A percentile compares a stretch with the other conserved stretches of the same genome.
Evolutionary conservation across 1,284 basidiomycete genomes (phyloP).

Genomic region (Ustilago shanxiensis): DNA sequence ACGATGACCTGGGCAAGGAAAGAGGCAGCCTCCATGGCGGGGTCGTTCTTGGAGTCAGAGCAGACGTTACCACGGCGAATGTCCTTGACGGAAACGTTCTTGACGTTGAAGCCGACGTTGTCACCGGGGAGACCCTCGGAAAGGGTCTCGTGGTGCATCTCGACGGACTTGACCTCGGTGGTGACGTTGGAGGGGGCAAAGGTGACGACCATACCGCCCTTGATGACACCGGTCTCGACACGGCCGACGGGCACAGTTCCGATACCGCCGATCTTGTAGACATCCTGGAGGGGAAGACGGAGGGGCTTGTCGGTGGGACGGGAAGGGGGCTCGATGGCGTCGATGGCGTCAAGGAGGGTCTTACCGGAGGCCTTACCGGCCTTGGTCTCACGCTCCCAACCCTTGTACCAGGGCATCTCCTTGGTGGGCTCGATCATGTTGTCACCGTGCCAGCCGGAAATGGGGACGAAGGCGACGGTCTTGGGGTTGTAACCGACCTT

Average conservation of each 20-base stretch:
- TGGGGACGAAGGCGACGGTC: slow-evolving; percentile 97
- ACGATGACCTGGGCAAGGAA: slow-evolving; percentile 99
- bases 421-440: slow-evolving; percentile 92
- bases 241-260: slow-evolving; percentile 99
- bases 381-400: slow-evolving; percentile 81
- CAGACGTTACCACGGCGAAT: slow-evolving; percentile 99
- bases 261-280: slow-evolving; percentile 99
- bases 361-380: slow-evolving; percentile 92
- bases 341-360: slow-evolving; percentile 99
- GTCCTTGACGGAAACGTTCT: slow-evolving; percentile 99
- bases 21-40: slow-evolving; percentile 97
- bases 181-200: slow-evolving; percentile 98
- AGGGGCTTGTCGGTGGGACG: slow-evolving; percentile 99
- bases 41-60: slow-evolving; percentile 99
- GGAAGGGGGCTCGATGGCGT: slow-evolving; percentile 96
- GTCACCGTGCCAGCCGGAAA: slow-evolving; percentile 99
- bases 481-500: slow-evolving; percentile 99
- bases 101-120: slow-evolving; percentile 92
- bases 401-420: slow-evolving; percentile 99
- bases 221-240: slow-evolving; percentile 99
- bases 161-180: slow-evolving; percentile 99
- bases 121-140: slow-evolving; percentile 94
- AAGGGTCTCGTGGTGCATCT: slow-evolving; percentile 99
- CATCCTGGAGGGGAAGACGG: slow-evolving; percentile 99
- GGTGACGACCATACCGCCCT: slow-evolving; percentile 95